These are phyloP conservation scores for Drechslerella dactyloides DNA, from an alignment of 2,329 filamentous ascomycete genomes.

Conservation along the genomic window DNA sequence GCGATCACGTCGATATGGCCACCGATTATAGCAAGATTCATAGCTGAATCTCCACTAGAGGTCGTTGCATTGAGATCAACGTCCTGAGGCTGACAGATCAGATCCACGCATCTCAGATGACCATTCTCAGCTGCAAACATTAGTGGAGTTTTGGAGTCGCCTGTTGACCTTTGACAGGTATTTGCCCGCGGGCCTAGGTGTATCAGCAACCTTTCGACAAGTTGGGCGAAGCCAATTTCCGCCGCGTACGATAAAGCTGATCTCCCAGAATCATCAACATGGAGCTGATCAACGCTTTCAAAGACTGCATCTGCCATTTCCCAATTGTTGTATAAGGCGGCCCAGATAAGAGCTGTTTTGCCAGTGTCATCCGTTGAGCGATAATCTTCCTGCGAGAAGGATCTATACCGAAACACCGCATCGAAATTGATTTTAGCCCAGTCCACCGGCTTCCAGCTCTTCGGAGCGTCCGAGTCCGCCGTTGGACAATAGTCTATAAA, in stretches of 20 bases:
- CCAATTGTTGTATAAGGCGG: background rate
- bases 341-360: conserved; percentile 2
- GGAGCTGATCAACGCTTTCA: background rate
- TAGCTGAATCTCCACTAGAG: background rate
- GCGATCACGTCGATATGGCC: background rate
- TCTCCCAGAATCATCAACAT: background rate
- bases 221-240: background rate
- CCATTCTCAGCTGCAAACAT: conserved; percentile 1
- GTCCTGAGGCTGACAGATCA: conserved; percentile 21
- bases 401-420: background rate
- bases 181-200: background rate
- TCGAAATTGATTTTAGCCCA: background rate
- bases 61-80: conserved; percentile 3
- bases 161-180: background rate
- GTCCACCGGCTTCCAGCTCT: background rate
- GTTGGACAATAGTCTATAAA: background rate
- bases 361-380: background rate
- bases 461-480: background rate
- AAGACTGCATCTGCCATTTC: conserved; percentile 1
- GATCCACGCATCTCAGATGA: conserved; percentile 43
- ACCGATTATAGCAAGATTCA: background rate
- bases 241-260: background rate
- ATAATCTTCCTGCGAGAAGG: background rate
- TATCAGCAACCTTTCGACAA: background rate
- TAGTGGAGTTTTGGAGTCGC: conserved; percentile 6